Conservation (phyloP, 2,329 filamentous ascomycete genomes). For the Clonostachys rhizophaga region DNA sequence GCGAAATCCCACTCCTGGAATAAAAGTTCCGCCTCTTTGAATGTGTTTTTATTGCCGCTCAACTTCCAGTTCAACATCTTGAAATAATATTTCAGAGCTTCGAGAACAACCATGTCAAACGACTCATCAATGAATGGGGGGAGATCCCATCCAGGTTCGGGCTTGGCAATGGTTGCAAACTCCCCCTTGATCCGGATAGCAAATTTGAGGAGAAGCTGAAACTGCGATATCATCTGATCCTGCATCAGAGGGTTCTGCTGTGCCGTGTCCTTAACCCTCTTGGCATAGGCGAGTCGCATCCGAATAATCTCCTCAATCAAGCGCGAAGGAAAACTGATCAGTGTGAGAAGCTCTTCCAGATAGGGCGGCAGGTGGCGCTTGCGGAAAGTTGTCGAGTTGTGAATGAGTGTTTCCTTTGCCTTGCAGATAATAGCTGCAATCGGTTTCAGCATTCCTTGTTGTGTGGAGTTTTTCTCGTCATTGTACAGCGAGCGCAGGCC, state of each 20-base stretch:
- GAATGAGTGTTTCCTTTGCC: constrained; percentile 85
- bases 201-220: constrained; percentile 86
- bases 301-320: constrained; percentile 96
- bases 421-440: constrained; percentile 87
- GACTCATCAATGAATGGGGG: constrained; percentile 96
- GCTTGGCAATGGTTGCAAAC: constrained; percentile 77
- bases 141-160: constrained; percentile 90
- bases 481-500: constrained; percentile 88
- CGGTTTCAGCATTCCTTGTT: constrained; percentile 75
- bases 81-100: constrained; percentile 96
- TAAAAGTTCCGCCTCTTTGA: constrained; percentile 96
- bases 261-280: constrained; percentile 91
- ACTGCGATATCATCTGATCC: constrained; percentile 96
- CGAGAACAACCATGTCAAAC: constrained; percentile 86
- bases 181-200: constrained; percentile 90
- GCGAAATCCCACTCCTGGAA: constrained; percentile 98
- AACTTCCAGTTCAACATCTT: constrained; percentile 98
- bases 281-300: constrained; percentile 84
- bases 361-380: constrained; percentile 91
- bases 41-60: constrained; percentile 96
- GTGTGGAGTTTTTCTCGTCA: constrained; percentile 41
- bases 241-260: constrained; percentile 92
- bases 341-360: constrained; percentile 89
- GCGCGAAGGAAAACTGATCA: constrained; percentile 96
- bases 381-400: constrained; percentile 78